These are phyloP conservation scores for Anisodus tanguticus DNA, from an alignment of 257 asterid species.

Conservation along the genomic window DNA sequence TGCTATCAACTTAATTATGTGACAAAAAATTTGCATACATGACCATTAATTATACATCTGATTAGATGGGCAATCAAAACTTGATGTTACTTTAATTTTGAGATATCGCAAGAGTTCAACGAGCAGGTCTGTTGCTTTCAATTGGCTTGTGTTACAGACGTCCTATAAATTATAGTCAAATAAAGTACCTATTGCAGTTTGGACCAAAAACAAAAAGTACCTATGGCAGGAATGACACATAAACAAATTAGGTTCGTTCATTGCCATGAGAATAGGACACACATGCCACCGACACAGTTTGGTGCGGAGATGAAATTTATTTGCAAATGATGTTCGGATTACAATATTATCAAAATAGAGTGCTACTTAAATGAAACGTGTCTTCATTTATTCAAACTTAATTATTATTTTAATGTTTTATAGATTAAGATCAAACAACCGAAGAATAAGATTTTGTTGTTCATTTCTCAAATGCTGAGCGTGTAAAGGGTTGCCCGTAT, in stretches of 20 bases:
- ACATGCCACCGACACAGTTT: neutral
- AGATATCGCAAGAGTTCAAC: neutral
- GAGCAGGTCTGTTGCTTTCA: neutral
- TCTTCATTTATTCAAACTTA: no score
- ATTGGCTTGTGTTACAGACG: neutral
- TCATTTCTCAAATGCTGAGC: no score
- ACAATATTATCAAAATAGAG: no score
- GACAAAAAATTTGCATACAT: neutral
- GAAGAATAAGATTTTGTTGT: no score
- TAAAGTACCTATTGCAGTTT: neutral
- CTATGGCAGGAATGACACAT: neutral
- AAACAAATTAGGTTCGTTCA: neutral
- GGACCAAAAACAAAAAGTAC: neutral
- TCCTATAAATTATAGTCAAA: neutral
- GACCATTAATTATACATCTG: neutral
- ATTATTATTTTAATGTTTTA: no score
- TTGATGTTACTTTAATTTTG: neutral
- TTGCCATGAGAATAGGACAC: neutral
- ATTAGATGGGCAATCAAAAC: neutral
- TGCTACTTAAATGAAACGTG: no score
- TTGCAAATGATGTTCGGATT: no score
- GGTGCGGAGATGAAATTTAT: neutral
- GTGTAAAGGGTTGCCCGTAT: no score
- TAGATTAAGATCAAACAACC: no score
- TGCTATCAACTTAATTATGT: neutral